Evolutionary conservation across 495 filamentous ascomycete species (phyloP), one percentile per base, ranked within the genome.

Genomic region (Bacidia rubella): DNA sequence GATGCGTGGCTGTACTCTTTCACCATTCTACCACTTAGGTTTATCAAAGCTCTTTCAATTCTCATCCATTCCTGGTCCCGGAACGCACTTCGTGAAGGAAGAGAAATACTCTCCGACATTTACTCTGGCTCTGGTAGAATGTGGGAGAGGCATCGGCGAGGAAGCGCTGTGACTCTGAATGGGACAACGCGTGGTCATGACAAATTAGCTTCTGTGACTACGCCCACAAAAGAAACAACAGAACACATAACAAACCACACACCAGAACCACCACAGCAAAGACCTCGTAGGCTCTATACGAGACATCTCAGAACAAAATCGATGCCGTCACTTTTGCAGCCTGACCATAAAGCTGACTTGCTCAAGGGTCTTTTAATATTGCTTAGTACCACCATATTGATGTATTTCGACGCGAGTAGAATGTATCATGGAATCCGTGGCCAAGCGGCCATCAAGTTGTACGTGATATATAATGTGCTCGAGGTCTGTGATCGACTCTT

Each of bases 381-480:
- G 46, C 74, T 74, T 47, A 95, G 86, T 57, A 94, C 87, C 65
- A 76, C 79, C 27, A 77, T 89, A 38, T 71, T 99, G 52, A 92
- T 95, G 84, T 80, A 78, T 53, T 85, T 97, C 39, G 92, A 99
- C 67, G 90, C 93, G 11, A 95, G 89, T 63, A 78, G 88, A 32
- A 95, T 99, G 87, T 99, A 99, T 66, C 92, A 99, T 64, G 86
- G 88, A 61, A 96, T 99, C 61, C 82, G 88, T 43, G 92, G 88
- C 7, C 93, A 97, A 68, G 87, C 88, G 3, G 89, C 90, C 7
- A 94, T 99, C 68, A 99, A 99, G 65, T 74, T 99, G 2, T 99
- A 97, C 66, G 90, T 96, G 42, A 96, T 99, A 46, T 97, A 94
- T 70, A 97, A 97, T 60, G 86, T 94, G 26, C 74, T 99, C 2